These are phyloP conservation scores for Malassezia pachydermatis DNA, from an alignment of 1,284 basidiomycete genomes.

Conservation along the genomic window DNA sequence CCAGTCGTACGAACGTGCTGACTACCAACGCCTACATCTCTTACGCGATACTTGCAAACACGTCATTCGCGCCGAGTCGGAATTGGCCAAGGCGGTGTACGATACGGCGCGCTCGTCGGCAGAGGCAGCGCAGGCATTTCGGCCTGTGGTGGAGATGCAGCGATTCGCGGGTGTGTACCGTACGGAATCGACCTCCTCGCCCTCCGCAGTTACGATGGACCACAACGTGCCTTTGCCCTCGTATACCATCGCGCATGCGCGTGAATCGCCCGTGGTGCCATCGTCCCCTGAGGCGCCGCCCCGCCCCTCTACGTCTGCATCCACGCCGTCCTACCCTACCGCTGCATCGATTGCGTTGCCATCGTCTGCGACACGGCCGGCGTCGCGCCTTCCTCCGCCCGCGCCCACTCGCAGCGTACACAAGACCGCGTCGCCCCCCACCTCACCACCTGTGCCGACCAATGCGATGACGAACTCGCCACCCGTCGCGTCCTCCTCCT, in stretches of 20 bases:
- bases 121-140: slow-evolving; percentile 32
- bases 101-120: slow-evolving; percentile 35
- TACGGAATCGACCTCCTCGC: background rate
- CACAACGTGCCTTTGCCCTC: background rate
- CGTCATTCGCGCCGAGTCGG: slow-evolving; percentile 36
- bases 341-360: too few relatives aligned
- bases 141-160: slow-evolving; percentile 36
- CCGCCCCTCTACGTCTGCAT: too few relatives aligned
- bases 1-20: slow-evolving; percentile 38
- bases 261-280: too few relatives aligned
- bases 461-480: too few relatives aligned
- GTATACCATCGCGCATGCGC: background rate
- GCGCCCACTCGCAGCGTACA: too few relatives aligned
- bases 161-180: slow-evolving; percentile 18
- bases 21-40: slow-evolving; percentile 33
- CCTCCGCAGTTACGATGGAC: background rate
- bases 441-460: too few relatives aligned
- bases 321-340: too few relatives aligned
- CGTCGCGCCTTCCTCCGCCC: too few relatives aligned
- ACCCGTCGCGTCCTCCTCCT: too few relatives aligned
- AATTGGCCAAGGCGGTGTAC: slow-evolving; percentile 34
- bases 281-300: too few relatives aligned
- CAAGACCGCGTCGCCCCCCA: too few relatives aligned
- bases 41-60: slow-evolving; percentile 38
- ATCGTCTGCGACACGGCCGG: too few relatives aligned